Evolutionary conservation across 2,329 filamentous ascomycete species (phyloP).

Genomic region (Neopestalotiopsis rosae): DNA sequence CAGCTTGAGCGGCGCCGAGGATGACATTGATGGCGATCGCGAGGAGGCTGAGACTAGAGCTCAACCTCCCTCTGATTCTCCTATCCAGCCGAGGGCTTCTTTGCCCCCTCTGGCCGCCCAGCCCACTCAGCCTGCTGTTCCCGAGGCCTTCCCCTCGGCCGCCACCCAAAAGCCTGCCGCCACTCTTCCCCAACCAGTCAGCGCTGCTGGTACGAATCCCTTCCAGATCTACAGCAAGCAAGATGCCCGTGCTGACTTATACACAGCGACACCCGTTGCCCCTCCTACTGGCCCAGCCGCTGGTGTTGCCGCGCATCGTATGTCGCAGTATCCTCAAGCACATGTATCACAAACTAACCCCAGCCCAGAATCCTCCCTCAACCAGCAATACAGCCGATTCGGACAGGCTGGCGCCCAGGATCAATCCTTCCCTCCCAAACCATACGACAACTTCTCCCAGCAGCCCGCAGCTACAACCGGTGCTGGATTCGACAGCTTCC

Average conservation of each 20-base stretch:
- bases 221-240: constrained; percentile 16
- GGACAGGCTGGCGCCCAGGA: constrained; percentile 68
- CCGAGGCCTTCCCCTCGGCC: constrained; percentile 55
- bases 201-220: constrained; percentile 35
- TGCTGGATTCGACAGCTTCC: constrained; percentile 62
- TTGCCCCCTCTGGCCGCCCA: constrained; percentile 72
- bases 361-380: constrained; percentile 60
- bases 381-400: constrained; percentile 74
- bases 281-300: constrained; percentile 34
- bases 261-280: constrained; percentile 34
- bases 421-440: constrained; percentile 72
- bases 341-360: constrained; percentile 32
- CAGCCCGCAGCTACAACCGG: constrained; percentile 56
- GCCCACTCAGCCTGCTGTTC: constrained; percentile 52
- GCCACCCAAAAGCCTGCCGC: constrained; percentile 58
- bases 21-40: constrained; percentile 91
- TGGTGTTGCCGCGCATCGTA: constrained; percentile 32
- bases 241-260: constrained; percentile 25
- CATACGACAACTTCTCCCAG: constrained; percentile 86
- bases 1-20: constrained; percentile 81
- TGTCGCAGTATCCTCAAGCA: constrained; percentile 36
- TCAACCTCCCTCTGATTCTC: constrained; percentile 92
- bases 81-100: constrained; percentile 83
- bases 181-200: constrained; percentile 44
- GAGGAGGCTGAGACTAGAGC: constrained; percentile 95